Evolutionary conservation across 495 filamentous ascomycete genomes (phyloP).

Genomic region (Neurospora africana): DNA sequence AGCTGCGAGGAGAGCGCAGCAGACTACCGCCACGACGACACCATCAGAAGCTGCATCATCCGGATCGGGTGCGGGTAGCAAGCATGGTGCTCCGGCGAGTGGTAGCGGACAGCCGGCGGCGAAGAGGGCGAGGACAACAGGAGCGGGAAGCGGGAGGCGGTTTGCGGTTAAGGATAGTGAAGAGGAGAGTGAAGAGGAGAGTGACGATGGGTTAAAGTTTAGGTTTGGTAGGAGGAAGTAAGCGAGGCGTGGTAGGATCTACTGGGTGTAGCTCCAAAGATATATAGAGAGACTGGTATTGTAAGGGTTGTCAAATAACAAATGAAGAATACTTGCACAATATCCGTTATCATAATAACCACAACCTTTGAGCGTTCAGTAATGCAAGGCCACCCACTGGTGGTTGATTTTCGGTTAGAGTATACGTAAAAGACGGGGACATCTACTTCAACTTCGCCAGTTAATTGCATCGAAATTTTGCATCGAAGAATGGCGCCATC

Average conservation of each 20-base stretch:
- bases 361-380: neutral
- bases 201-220: conserved; percentile 45
- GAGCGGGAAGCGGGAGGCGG: neutral
- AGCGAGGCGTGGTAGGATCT: neutral
- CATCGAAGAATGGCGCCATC: neutral
- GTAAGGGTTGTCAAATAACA: neutral
- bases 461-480: neutral
- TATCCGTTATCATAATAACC: neutral
- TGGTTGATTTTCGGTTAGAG: neutral
- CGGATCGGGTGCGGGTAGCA: conserved; percentile 16
- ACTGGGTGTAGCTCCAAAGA: neutral
- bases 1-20: neutral
- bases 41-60: neutral
- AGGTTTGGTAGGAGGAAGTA: conserved; percentile 29
- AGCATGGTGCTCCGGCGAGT: conserved; percentile 27
- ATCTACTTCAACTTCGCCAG: neutral
- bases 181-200: conserved; percentile 35
- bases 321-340: neutral
- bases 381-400: neutral
- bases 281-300: neutral
- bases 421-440: neutral
- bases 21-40: neutral
- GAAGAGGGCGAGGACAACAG: conserved; percentile 30
- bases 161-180: conserved; percentile 25
- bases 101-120: conserved; percentile 21